Evolutionary conservation across 768 basidiomycete species (phyloP).

Genomic region (Hygrocybe punicea): DNA sequence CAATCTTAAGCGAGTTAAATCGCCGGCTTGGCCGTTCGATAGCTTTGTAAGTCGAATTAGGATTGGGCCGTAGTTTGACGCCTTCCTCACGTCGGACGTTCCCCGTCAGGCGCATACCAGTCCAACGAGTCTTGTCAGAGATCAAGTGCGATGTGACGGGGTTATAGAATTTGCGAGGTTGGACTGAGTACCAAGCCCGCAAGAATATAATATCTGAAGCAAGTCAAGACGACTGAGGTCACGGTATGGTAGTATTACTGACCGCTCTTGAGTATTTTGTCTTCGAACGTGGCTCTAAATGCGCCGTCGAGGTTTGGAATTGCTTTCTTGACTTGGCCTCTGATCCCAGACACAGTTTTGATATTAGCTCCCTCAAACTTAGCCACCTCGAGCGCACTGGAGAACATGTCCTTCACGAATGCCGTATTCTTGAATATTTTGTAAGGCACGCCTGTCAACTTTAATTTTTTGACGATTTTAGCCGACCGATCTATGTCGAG

Average conservation of each 20-base stretch:
- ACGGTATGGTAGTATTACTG: slow-evolving; percentile 37
- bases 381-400: slow-evolving; percentile 85
- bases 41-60: slow-evolving; percentile 86
- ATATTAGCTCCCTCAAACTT: slow-evolving; percentile 99
- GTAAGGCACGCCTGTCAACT: slow-evolving; percentile 90
- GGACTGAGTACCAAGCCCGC: slow-evolving; percentile 93
- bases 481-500: slow-evolving; percentile 88
- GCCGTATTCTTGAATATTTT: slow-evolving; percentile 99
- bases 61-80: slow-evolving; percentile 71
- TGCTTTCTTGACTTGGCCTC: slow-evolving; percentile 97
- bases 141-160: slow-evolving; percentile 89
- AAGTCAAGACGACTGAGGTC: neutral
- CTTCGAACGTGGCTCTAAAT: slow-evolving; percentile 96
- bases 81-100: slow-evolving; percentile 85
- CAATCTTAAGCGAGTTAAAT: slow-evolving; percentile 87
- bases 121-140: slow-evolving; percentile 78
- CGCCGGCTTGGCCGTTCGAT: slow-evolving; percentile 76
- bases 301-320: slow-evolving; percentile 92
- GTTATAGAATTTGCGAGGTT: slow-evolving; percentile 95
- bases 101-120: slow-evolving; percentile 94
- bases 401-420: slow-evolving; percentile 98
- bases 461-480: slow-evolving; percentile 97
- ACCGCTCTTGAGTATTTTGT: slow-evolving; percentile 96
- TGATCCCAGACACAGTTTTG: slow-evolving; percentile 89
- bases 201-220: slow-evolving; percentile 88